Evolutionary conservation across 208 protist species (phyloP).

Genomic region (Crithidia brevicula): DNA sequence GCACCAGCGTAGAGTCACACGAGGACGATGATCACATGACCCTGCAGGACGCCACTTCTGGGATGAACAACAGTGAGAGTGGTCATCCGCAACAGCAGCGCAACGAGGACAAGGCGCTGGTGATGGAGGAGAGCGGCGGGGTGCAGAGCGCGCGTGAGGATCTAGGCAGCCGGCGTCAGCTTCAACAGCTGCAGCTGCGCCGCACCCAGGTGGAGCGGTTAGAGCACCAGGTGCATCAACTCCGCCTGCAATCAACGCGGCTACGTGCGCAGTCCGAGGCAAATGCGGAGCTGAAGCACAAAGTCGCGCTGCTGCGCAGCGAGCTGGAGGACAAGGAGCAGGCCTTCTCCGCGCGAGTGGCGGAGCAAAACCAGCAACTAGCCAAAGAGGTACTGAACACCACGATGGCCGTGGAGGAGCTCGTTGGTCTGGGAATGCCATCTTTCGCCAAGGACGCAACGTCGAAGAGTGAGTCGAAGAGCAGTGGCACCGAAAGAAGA

Average conservation of each 20-base stretch:
- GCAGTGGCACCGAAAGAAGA: too few species aligned
- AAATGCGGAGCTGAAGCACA: slow-evolving; percentile 18
- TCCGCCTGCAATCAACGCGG: slow-evolving; percentile 21
- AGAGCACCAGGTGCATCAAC: slow-evolving; percentile 23
- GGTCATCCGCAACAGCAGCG: too few species aligned
- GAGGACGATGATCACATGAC: too few species aligned
- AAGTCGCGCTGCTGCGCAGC: slow-evolving; percentile 19
- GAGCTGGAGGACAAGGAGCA: slow-evolving; percentile 36
- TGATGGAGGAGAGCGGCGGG: not conserved
- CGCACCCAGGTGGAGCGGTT: slow-evolving; percentile 27
- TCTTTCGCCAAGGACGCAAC: not conserved
- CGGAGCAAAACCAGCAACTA: slow-evolving; percentile 30
- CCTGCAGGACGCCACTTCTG: too few species aligned
- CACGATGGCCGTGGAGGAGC: slow-evolving; percentile 18
- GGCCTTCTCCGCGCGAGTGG: slow-evolving; percentile 19
- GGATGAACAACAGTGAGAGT: too few species aligned
- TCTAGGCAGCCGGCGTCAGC: slow-evolving; percentile 5
- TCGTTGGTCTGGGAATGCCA: not conserved
- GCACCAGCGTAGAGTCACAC: too few species aligned
- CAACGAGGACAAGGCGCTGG: not conserved
- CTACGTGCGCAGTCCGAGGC: slow-evolving; percentile 22
- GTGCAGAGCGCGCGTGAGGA: not conserved
- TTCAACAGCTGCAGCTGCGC: slow-evolving; percentile 35
- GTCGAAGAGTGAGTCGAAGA: too few species aligned
- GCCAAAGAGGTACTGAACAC: slow-evolving; percentile 12